Evolutionary conservation across 2,329 filamentous ascomycete species (phyloP).

Genomic region (Boeremia exigua): DNA sequence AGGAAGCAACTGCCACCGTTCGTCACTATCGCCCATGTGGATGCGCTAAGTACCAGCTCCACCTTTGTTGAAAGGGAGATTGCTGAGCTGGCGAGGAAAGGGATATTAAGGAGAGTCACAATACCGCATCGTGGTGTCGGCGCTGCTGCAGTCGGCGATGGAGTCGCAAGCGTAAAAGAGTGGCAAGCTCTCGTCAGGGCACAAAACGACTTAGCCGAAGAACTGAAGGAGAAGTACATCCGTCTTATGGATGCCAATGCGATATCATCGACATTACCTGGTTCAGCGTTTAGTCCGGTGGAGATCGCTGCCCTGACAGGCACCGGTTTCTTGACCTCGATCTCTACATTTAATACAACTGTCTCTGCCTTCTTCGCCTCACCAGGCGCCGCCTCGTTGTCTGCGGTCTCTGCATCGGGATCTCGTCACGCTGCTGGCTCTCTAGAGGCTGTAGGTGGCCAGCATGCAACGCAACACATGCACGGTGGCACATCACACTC

Average conservation of each 20-base stretch:
- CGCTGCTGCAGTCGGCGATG: conserved; percentile 66
- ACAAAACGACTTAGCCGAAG: conserved; percentile 30
- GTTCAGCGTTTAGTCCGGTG: conserved; percentile 49
- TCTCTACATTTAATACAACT: conserved; percentile 47
- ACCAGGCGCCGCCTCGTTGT: conserved; percentile 53
- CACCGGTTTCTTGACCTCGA: conserved; percentile 69
- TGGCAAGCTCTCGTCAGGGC: conserved; percentile 54
- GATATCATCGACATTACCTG: conserved; percentile 52
- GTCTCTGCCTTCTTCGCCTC: conserved; percentile 50
- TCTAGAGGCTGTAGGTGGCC: conserved; percentile 71
- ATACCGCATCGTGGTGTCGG: conserved; percentile 67
- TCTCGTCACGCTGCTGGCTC: conserved; percentile 72
- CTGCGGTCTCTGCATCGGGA: conserved; percentile 66
- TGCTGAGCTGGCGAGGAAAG: conserved; percentile 63
- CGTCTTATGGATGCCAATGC: conserved; percentile 60
- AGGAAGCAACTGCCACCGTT: conserved; percentile 66
- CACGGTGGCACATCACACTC: conserved; percentile 64
- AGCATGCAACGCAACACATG: conserved; percentile 68
- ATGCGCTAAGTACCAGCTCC: conserved; percentile 66
- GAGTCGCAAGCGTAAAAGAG: conserved; percentile 61
- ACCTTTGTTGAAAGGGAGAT: conserved; percentile 72
- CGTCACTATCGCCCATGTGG: conserved; percentile 70
- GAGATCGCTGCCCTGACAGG: conserved; percentile 66
- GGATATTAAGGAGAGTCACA: conserved; percentile 66
- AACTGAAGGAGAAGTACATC: conserved; percentile 56